Evolutionary conservation across 139 green algal genomes (phyloP).

Genomic region (Deuterostichococcus epilithicus): DNA sequence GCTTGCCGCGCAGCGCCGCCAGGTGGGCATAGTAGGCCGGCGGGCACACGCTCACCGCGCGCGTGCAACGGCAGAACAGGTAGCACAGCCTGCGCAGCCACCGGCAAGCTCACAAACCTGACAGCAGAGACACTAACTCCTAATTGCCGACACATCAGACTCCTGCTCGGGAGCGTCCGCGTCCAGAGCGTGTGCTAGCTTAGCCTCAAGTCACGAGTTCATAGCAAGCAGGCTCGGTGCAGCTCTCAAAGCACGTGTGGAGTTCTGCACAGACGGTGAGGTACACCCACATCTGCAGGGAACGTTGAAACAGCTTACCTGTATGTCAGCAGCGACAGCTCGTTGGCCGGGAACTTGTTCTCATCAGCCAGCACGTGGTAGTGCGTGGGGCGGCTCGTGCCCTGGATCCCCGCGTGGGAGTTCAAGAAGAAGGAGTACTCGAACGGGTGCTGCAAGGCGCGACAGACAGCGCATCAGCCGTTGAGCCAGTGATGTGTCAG

Average conservation of each 20-base stretch:
- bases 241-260: too few species aligned
- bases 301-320: conserved; percentile 5
- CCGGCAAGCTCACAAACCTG: too few species aligned
- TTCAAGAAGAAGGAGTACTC: conserved; percentile 88
- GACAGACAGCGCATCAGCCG: too few species aligned
- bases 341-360: conserved; percentile 71
- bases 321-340: conserved; percentile 78
- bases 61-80: conserved; percentile 75
- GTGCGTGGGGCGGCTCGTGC: conserved; percentile 64
- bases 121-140: too few species aligned
- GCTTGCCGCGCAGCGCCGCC: conserved; percentile 46
- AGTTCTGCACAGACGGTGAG: too few species aligned
- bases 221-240: too few species aligned
- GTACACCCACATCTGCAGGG: too few species aligned
- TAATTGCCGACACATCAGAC: too few species aligned
- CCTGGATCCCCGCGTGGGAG: conserved; percentile 71
- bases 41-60: conserved; percentile 56
- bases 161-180: too few species aligned
- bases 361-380: conserved; percentile 84
- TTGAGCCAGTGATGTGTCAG: too few species aligned
- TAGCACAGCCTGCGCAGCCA: conserved; percentile 72
- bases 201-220: too few species aligned
- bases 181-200: too few species aligned
- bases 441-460: conserved; percentile 6
- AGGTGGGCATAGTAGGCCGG: conserved; percentile 75